Evolutionary conservation across 140 eudicot genomes (phyloP), one percentile per base, ranked within the genome.

Genomic region (Erigeron philadelphicus): DNA sequence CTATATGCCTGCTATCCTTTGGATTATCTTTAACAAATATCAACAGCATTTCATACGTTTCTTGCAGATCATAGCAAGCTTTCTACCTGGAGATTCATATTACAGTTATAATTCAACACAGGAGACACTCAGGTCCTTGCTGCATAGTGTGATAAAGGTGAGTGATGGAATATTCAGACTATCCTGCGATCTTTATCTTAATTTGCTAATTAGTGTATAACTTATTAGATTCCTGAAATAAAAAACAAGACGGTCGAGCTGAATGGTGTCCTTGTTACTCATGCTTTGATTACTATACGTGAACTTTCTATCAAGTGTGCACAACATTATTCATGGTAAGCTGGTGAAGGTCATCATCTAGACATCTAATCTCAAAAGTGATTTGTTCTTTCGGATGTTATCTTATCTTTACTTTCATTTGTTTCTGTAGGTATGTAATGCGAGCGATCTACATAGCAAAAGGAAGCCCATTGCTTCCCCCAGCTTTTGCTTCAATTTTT

Each of bases 401-500:
- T 65, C 64, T 68, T 43, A 38, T 73, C 59, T 54, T 63, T 31
- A 17, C 57, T 56, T 60, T 21, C 9, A 72, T 53, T 17, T 46
- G 49, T 64, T 50, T 60, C 64, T 70, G 17, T 71, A 93, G 96
- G 98, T 93, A 93, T 72, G 87, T 85, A 56, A 76, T 93, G 95
- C 85, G 96, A 48, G 96, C 98, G 42, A 78, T 93, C 72, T 93
- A 89, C 76, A 89, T 93, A 70, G 95, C 96, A 64, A 89, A 89
- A 76, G 99, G 97, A 83, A 93, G 97, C 75, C 87, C 87, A 15
- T 75, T 93, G 79, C 99, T 93, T 80, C 99, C 99, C 10, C 99
- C 97, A 12, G 86, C 89, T 64, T 89, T 89, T 85, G 90, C 97
- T 65, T 93, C 99, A 38, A 81, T 93, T 65, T 93, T 93, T 73